These are phyloP conservation scores for Coelastrella sp. DNA, from an alignment of 139 green algal genomes.

Conservation along the genomic window DNA sequence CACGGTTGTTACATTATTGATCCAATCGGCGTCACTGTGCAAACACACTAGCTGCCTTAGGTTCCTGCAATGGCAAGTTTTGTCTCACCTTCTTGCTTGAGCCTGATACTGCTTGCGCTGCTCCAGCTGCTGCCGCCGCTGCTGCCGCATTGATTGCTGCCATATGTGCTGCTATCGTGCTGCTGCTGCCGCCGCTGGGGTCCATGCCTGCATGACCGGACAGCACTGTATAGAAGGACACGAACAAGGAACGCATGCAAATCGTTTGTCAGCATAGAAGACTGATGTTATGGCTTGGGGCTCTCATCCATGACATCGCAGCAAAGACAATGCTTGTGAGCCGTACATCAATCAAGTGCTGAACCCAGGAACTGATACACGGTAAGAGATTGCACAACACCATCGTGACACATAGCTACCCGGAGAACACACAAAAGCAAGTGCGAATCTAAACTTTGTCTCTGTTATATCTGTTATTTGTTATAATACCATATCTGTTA, in stretches of 20 bases:
- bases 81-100: neutral
- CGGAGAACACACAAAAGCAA: no score
- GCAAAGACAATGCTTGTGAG: no score
- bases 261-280: neutral
- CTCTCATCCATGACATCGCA: no score
- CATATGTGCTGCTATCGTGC: neutral
- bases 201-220: neutral
- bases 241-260: neutral
- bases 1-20: no score
- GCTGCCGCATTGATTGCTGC: constrained; percentile 3
- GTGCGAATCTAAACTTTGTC: no score
- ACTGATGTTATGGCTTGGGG: neutral
- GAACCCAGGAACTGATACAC: no score
- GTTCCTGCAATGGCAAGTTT: neutral
- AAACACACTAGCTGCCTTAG: neutral
- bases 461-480: neutral
- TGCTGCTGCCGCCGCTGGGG: constrained; percentile 12
- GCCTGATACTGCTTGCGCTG: neutral
- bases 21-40: neutral
- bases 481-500: neutral
- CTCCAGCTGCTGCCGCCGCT: neutral
- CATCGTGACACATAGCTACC: no score
- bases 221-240: neutral
- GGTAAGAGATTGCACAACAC: no score
- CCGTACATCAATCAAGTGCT: no score